Percentiles rank a stretch among this genome's conserved stretches.
These are phyloP conservation scores for Dryadomyces quercus-mongolicae DNA, from an alignment of 2,329 filamentous ascomycete species.

Conservation along the genomic window DNA sequence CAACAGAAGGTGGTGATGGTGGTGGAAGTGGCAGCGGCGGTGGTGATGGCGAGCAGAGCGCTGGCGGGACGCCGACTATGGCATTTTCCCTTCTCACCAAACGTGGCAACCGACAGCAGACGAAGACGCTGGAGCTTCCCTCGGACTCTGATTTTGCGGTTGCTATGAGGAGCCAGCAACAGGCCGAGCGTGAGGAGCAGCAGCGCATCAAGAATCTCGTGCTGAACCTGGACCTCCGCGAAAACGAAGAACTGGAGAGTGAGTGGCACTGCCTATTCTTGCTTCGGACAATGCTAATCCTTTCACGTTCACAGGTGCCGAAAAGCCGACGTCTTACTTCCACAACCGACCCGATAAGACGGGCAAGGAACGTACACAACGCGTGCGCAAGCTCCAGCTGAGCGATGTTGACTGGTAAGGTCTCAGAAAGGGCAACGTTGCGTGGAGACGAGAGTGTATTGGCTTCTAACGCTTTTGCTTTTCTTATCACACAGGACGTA, in stretches of 20 bases:
- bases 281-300: slow-evolving; percentile 32
- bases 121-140: slow-evolving; percentile 77
- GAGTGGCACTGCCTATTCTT: slow-evolving; percentile 20
- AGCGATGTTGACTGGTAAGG: slow-evolving; percentile 94
- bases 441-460: slow-evolving; percentile 1
- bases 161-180: slow-evolving; percentile 91
- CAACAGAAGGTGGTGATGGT: not conserved
- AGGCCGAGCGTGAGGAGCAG: slow-evolving; percentile 90
- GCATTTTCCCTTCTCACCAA: slow-evolving; percentile 94
- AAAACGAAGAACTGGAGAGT: slow-evolving; percentile 73
- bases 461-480: not conserved
- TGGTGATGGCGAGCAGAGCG: slow-evolving; percentile 1
- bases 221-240: slow-evolving; percentile 87
- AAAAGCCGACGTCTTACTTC: slow-evolving; percentile 35
- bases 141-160: slow-evolving; percentile 90
- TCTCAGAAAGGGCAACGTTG: too few relatives aligned
- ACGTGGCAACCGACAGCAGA: slow-evolving; percentile 93
- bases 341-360: slow-evolving; percentile 44
- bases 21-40: not conserved
- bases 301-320: slow-evolving; percentile 27
- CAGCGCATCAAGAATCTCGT: slow-evolving; percentile 97
- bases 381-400: slow-evolving; percentile 80
- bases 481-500: not conserved
- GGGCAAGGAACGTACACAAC: slow-evolving; percentile 59
- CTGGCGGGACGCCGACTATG: slow-evolving; percentile 53